phyloP scores from a whole-genome alignment of 768 basidiomycete genomes.

The Podaxis carcinomalis region DNA sequence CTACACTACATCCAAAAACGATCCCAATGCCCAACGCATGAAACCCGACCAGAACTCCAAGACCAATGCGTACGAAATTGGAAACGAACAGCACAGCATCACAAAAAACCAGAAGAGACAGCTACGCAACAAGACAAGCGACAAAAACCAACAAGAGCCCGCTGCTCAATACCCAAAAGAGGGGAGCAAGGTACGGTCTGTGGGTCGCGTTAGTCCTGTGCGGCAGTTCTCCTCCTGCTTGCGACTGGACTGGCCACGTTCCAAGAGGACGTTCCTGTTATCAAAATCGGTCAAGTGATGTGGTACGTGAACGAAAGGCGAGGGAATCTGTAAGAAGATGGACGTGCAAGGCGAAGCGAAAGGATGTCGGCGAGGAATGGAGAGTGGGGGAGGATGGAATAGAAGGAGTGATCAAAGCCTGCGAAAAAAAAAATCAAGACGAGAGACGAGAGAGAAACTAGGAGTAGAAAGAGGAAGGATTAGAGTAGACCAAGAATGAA shows the following conservation, averaged over 20 bases:
- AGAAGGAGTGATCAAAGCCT: constrained; percentile 18
- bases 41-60: neutral
- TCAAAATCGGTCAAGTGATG: neutral
- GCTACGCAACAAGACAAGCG: neutral
- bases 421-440: constrained; percentile 3
- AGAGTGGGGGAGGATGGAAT: constrained; percentile 16
- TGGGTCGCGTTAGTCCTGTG: neutral
- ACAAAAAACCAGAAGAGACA: neutral
- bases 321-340: neutral
- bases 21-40: neutral
- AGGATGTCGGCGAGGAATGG: neutral
- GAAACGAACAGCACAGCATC: neutral
- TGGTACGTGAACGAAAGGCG: neutral
- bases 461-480: constrained; percentile 12
- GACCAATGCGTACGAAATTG: neutral
- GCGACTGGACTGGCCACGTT: neutral
- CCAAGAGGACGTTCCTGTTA: neutral
- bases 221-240: neutral
- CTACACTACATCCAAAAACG: neutral
- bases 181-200: constrained; percentile 13
- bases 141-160: constrained; percentile 1
- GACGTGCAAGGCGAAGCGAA: neutral
- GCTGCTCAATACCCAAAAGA: constrained; percentile 12
- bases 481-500: constrained; percentile 4
- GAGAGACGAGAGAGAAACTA: constrained; percentile 15